Percentiles rank a stretch among this genome's conserved stretches.
These are phyloP conservation scores for Leishmania lainsoni DNA, from an alignment of 208 protist species.

Conservation along the genomic window DNA sequence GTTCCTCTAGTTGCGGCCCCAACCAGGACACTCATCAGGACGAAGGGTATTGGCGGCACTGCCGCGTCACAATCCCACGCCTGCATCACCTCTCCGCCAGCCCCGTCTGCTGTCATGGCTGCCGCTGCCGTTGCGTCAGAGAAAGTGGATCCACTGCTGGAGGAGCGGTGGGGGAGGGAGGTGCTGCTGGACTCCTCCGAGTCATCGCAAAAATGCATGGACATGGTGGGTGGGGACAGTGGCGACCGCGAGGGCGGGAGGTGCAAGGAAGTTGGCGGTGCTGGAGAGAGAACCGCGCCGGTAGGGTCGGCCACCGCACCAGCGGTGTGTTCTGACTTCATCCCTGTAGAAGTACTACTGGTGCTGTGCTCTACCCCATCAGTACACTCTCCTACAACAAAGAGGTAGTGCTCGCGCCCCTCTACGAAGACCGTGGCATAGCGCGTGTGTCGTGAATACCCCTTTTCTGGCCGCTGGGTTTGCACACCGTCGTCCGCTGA, in stretches of 20 bases:
- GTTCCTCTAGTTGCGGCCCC: slow-evolving; percentile 22
- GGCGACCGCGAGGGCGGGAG: not conserved
- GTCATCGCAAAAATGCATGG: slow-evolving; percentile 3
- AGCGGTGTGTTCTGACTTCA: not conserved
- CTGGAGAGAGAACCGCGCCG: not conserved
- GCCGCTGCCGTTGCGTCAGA: slow-evolving; percentile 3
- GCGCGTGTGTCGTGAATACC: not conserved
- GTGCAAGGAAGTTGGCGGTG: not conserved
- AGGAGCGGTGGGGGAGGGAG: not conserved
- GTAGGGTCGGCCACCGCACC: not conserved
- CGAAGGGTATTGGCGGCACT: slow-evolving; percentile 23
- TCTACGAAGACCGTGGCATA: slow-evolving; percentile 19
- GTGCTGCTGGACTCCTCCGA: slow-evolving; percentile 8
- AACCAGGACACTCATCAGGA: slow-evolving; percentile 33
- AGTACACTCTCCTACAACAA: slow-evolving; percentile 29
- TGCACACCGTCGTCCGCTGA: not conserved
- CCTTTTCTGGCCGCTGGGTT: not conserved
- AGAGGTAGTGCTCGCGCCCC: slow-evolving; percentile 27
- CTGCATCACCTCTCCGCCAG: not conserved
- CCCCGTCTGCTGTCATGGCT: not conserved
- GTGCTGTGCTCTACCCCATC: not conserved
- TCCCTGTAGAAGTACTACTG: not conserved
- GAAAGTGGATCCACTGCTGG: slow-evolving; percentile 13
- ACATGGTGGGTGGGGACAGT: not conserved
- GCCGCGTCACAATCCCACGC: slow-evolving; percentile 11